Evolutionary conservation across 2,329 filamentous ascomycete genomes (phyloP).

Genomic region (Colletotrichum sp.): DNA sequence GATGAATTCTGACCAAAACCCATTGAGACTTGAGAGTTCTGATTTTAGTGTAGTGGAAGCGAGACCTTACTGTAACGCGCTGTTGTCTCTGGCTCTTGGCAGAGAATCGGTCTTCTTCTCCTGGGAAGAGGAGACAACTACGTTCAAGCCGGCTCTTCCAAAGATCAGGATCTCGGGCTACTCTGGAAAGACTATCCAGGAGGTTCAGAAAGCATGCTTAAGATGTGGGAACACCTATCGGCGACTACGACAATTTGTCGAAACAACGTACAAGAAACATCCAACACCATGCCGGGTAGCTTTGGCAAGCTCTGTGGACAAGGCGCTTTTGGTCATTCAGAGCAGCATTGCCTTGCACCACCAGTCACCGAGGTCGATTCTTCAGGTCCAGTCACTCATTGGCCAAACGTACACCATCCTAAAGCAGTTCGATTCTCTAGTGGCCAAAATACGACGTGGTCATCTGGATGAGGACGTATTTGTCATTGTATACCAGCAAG

Average conservation of each 20-base stretch:
- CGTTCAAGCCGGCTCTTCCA: constrained; percentile 55
- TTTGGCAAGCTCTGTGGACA: constrained; percentile 53
- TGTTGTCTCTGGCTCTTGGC: constrained; percentile 72
- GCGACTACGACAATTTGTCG: constrained; percentile 51
- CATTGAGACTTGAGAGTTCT: constrained; percentile 39
- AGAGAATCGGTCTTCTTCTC: constrained; percentile 74
- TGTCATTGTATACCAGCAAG: constrained; percentile 64
- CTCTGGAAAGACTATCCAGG: constrained; percentile 52
- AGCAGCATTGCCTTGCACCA: constrained; percentile 50
- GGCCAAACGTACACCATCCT: constrained; percentile 54
- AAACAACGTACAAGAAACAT: constrained; percentile 47
- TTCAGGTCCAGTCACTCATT: constrained; percentile 58
- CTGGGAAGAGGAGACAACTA: constrained; percentile 57
- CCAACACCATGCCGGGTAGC: constrained; percentile 54
- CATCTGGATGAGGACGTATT: constrained; percentile 65
- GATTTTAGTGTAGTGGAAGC: constrained; percentile 50
- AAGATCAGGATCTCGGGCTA: constrained; percentile 61
- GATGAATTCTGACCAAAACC: constrained; percentile 46
- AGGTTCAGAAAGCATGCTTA: constrained; percentile 51
- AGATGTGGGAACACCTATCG: constrained; percentile 52
- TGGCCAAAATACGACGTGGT: constrained; percentile 48
- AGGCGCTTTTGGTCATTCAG: constrained; percentile 54
- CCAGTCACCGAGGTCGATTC: constrained; percentile 48
- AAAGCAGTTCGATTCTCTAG: constrained; percentile 54
- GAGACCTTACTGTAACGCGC: constrained; percentile 56